These are phyloP conservation scores for Epichloe scottii DNA, from an alignment of 2,329 filamentous ascomycete genomes.

Conservation along the genomic window DNA sequence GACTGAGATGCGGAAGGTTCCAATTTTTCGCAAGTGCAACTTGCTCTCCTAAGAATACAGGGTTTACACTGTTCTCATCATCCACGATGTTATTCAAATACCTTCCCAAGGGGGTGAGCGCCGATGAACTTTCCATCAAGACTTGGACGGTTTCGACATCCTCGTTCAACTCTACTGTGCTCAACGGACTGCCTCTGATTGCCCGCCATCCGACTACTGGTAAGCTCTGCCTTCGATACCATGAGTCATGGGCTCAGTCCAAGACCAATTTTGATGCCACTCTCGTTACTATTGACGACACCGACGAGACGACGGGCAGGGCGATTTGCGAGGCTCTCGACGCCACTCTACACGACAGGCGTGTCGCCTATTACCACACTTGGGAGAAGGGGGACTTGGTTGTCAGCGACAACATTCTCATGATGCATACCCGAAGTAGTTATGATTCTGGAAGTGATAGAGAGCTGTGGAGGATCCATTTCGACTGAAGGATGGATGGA, in stretches of 20 bases:
- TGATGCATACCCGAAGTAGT: slow-evolving; percentile 36
- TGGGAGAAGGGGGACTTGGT: slow-evolving; percentile 45
- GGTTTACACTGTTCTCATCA: slow-evolving; percentile 30
- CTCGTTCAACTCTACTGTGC: slow-evolving; percentile 30
- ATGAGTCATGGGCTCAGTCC: slow-evolving; percentile 40
- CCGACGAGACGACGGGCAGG: slow-evolving; percentile 16
- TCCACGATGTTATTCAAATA: slow-evolving; percentile 24
- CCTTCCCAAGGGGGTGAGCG: slow-evolving; percentile 24
- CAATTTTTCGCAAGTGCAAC: slow-evolving; percentile 39
- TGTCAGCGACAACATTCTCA: slow-evolving; percentile 37
- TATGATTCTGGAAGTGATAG: slow-evolving; percentile 30
- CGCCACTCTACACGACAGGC: slow-evolving; percentile 33
- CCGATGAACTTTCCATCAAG: slow-evolving; percentile 24
- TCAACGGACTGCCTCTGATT: slow-evolving; percentile 32
- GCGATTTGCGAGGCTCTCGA: slow-evolving; percentile 28
- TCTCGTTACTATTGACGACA: slow-evolving; percentile 28
- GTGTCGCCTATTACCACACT: slow-evolving; percentile 35
- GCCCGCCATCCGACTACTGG: slow-evolving; percentile 31
- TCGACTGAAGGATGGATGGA: slow-evolving; percentile 21
- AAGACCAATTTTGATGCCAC: slow-evolving; percentile 38
- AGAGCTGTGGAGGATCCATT: slow-evolving; percentile 39
- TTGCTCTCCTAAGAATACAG: slow-evolving; percentile 34
- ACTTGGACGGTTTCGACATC: slow-evolving; percentile 37
- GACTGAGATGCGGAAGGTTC: slow-evolving; percentile 21
- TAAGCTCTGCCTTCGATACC: slow-evolving; percentile 38